Conservation (phyloP, 2,329 filamentous ascomycete species). For the Thielaviopsis musarum region DNA sequence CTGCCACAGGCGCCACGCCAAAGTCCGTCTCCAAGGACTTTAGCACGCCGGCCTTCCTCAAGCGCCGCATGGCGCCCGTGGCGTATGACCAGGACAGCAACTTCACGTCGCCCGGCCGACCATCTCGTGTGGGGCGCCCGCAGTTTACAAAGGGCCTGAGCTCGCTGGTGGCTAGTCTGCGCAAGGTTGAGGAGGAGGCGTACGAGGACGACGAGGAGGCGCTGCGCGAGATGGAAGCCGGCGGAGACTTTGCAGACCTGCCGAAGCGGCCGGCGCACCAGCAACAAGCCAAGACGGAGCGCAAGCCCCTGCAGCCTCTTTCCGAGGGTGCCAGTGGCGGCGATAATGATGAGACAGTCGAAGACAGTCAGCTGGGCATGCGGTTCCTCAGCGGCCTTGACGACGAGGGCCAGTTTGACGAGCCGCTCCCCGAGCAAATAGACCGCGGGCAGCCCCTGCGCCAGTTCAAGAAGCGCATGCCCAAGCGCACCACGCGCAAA, state of each 20-base stretch:
- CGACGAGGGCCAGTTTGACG: conserved; percentile 42
- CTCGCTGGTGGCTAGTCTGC: conserved; percentile 53
- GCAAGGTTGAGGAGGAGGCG: conserved; percentile 51
- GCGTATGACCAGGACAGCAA: neutral
- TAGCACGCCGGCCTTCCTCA: conserved; percentile 57
- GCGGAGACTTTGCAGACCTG: conserved; percentile 17
- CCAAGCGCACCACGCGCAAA: conserved; percentile 59
- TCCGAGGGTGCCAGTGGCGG: neutral
- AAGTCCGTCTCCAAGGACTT: conserved; percentile 39
- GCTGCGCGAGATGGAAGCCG: conserved; percentile 51
- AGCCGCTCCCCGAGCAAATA: conserved; percentile 32
- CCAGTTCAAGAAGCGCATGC: conserved; percentile 66
- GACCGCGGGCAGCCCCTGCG: conserved; percentile 42
- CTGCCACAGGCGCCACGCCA: conserved; percentile 25
- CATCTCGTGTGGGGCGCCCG: conserved; percentile 37
- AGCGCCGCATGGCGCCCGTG: conserved; percentile 13
- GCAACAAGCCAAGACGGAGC: conserved; percentile 14
- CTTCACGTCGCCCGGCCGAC: conserved; percentile 15
- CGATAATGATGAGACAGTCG: conserved; percentile 18
- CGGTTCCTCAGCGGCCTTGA: conserved; percentile 44
- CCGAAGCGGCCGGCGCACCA: neutral
- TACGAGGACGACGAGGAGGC: conserved; percentile 61
- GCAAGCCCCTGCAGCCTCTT: neutral
- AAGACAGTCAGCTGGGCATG: conserved; percentile 27
- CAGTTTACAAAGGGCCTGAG: conserved; percentile 54